Evolutionary conservation across 768 basidiomycete species (phyloP).

Genomic region (Tylopilus cervinicoccineus): DNA sequence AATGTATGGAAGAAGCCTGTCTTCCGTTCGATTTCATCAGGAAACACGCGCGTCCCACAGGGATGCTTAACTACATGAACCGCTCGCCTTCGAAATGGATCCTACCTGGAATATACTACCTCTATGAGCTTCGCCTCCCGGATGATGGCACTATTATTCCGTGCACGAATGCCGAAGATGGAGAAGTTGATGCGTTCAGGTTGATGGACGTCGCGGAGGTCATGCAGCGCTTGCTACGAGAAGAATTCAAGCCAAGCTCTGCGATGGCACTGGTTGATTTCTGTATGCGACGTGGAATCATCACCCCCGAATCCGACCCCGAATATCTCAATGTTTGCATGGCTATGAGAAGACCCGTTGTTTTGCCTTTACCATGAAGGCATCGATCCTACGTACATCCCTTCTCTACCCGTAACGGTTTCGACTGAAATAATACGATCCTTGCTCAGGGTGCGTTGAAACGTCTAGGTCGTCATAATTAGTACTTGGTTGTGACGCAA

Average conservation of each 20-base stretch:
- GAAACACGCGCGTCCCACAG: conserved; percentile 30
- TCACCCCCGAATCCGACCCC: conserved; percentile 22
- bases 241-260: conserved; percentile 40
- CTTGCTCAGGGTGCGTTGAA: background rate
- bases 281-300: conserved; percentile 34
- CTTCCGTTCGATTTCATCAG: conserved; percentile 36
- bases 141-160: conserved; percentile 32
- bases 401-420: background rate
- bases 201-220: conserved; percentile 34
- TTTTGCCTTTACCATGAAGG: conserved; percentile 21
- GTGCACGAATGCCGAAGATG: conserved; percentile 34
- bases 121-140: conserved; percentile 41
- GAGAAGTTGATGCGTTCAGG: conserved; percentile 41
- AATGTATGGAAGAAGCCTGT: conserved; percentile 42
- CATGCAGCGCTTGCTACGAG: conserved; percentile 31
- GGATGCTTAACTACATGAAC: conserved; percentile 39
- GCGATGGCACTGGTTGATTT: conserved; percentile 43
- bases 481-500: background rate
- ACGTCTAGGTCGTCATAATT: background rate
- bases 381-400: background rate
- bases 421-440: background rate
- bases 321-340: conserved; percentile 24
- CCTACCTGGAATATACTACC: conserved; percentile 43
- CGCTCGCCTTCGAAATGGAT: conserved; percentile 42
- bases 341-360: conserved; percentile 14